Evolutionary conservation across 2,329 filamentous ascomycete species (phyloP).

Genomic region (Hypoxylon sp.): DNA sequence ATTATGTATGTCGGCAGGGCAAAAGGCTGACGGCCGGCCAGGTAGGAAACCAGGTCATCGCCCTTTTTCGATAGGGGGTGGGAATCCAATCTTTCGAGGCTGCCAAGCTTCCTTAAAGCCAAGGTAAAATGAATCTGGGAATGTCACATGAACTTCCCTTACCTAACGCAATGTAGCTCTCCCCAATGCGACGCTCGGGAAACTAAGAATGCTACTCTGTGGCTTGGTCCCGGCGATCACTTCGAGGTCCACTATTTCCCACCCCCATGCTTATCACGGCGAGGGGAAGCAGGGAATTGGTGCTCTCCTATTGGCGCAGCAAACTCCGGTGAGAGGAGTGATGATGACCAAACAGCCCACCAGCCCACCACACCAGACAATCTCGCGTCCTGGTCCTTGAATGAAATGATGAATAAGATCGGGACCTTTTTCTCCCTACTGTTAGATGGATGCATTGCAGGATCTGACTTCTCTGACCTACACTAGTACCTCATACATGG

Average conservation of each 20-base stretch:
- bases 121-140: slow-evolving; percentile 44
- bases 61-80: slow-evolving; percentile 34
- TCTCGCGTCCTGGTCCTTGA: slow-evolving; percentile 41
- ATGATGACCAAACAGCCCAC: slow-evolving; percentile 34
- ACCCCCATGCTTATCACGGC: slow-evolving; percentile 40
- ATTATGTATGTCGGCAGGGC: slow-evolving; percentile 18
- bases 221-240: slow-evolving; percentile 46
- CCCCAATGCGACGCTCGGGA: slow-evolving; percentile 44
- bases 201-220: slow-evolving; percentile 44
- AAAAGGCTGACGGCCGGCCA: slow-evolving; percentile 13
- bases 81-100: slow-evolving; percentile 39
- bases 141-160: slow-evolving; percentile 48
- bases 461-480: slow-evolving; percentile 42
- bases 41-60: slow-evolving; percentile 32
- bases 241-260: slow-evolving; percentile 23
- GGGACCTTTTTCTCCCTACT: slow-evolving; percentile 39
- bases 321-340: slow-evolving; percentile 44
- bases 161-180: slow-evolving; percentile 44
- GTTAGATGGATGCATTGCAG: slow-evolving; percentile 46
- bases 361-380: slow-evolving; percentile 31
- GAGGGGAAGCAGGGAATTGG: slow-evolving; percentile 34
- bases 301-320: slow-evolving; percentile 43
- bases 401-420: slow-evolving; percentile 43
- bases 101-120: slow-evolving; percentile 36
- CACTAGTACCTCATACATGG: slow-evolving; percentile 27